These are phyloP conservation scores for Amauroascus niger DNA, from an alignment of 2,329 filamentous ascomycete species.

Conservation along the genomic window DNA sequence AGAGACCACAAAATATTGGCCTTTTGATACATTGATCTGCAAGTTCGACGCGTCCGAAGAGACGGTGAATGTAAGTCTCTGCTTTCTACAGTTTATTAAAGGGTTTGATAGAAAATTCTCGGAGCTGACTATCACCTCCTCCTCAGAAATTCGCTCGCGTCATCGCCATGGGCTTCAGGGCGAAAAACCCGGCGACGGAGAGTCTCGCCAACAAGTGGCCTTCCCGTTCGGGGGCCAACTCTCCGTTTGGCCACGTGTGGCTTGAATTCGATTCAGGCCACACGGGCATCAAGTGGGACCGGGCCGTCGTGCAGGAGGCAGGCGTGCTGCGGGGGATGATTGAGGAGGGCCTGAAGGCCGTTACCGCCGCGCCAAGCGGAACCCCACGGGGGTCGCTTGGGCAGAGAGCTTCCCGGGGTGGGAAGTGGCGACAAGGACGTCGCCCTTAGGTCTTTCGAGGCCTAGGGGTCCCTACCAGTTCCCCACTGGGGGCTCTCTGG, in stretches of 20 bases:
- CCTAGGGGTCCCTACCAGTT: background rate
- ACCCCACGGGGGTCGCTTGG: background rate
- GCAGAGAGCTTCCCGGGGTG: background rate
- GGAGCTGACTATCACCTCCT: background rate
- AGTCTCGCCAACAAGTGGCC: constrained; percentile 15
- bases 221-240: constrained; percentile 11
- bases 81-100: too few species aligned
- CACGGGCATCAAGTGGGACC: constrained; percentile 14
- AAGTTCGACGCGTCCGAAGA: constrained; percentile 19
- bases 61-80: constrained; percentile 23
- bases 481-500: background rate
- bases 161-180: constrained; percentile 11
- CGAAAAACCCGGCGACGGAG: constrained; percentile 7
- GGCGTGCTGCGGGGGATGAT: constrained; percentile 11
- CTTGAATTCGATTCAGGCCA: constrained; percentile 15
- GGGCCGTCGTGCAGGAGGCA: constrained; percentile 16
- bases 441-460: background rate
- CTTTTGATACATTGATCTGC: constrained; percentile 32
- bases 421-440: background rate
- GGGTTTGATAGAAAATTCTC: background rate
- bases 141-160: constrained; percentile 17
- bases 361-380: background rate
- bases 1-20: constrained; percentile 29
- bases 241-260: constrained; percentile 18
- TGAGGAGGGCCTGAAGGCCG: constrained; percentile 15